A percentile compares a stretch with the other conserved stretches of the same genome.
Evolutionary conservation across 2,329 filamentous ascomycete species (phyloP).

Genomic region (Fusarium liriodendri): DNA sequence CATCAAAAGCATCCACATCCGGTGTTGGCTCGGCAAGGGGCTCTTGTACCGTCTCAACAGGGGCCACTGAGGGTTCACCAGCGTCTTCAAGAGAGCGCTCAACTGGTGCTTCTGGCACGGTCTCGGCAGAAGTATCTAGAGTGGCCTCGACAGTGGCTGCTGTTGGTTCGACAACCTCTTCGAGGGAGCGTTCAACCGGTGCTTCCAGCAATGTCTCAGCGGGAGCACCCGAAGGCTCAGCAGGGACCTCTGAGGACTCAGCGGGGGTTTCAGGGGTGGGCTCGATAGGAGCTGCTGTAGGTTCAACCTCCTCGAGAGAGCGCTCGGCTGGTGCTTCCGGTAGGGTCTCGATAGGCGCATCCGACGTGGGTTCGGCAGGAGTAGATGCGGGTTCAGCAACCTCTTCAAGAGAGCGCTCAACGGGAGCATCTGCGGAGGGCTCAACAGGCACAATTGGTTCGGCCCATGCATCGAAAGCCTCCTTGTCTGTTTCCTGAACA

Average conservation of each 20-base stretch:
- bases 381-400: neutral
- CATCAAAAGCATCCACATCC: conserved; percentile 33
- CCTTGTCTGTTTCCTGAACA: conserved; percentile 14
- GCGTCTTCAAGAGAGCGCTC: neutral
- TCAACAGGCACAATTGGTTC: conserved; percentile 9
- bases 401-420: neutral
- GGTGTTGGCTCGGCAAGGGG: neutral
- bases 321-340: neutral
- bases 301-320: neutral
- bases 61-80: neutral
- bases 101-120: neutral
- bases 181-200: neutral
- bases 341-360: neutral
- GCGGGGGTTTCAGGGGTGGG: neutral
- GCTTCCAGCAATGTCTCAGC: neutral
- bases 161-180: neutral
- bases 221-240: neutral
- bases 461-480: conserved; percentile 33
- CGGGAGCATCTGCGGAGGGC: neutral
- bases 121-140: neutral
- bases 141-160: neutral
- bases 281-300: neutral
- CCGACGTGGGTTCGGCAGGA: neutral
- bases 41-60: neutral
- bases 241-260: neutral